Conservation (phyloP, 495 filamentous ascomycete species). For the Penicilliopsis zonata region DNA sequence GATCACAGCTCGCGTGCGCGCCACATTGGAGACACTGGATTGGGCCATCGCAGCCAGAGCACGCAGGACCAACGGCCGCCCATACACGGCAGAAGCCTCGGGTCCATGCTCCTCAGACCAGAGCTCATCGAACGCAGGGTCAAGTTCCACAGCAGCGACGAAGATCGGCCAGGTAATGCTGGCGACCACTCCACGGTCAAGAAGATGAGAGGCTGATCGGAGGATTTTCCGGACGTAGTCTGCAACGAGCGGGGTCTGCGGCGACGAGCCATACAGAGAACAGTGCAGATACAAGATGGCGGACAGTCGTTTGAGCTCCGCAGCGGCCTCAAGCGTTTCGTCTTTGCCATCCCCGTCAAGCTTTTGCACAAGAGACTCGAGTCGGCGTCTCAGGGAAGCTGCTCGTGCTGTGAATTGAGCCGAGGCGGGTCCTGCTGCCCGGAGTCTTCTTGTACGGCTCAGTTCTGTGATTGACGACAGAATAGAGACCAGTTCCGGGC, state of each 20-base stretch:
- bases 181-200: constrained; percentile 16
- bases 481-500: constrained; percentile 27
- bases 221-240: constrained; percentile 24
- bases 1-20: constrained; percentile 29
- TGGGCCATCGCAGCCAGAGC: constrained; percentile 28
- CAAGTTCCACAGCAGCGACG: constrained; percentile 32
- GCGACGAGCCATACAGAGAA: constrained; percentile 25
- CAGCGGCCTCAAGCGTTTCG: constrained; percentile 16
- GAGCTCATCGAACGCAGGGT: constrained; percentile 26
- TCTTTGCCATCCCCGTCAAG: constrained; percentile 19
- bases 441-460: constrained; percentile 21
- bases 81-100: constrained; percentile 10
- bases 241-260: constrained; percentile 23
- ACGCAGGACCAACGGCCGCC: constrained; percentile 26
- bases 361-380: constrained; percentile 24
- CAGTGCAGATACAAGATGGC: constrained; percentile 31
- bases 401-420: constrained; percentile 16
- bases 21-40: constrained; percentile 28
- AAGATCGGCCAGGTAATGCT: constrained; percentile 34
- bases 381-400: constrained; percentile 15
- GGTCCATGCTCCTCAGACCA: constrained; percentile 16
- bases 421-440: constrained; percentile 12
- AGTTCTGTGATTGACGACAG: constrained; percentile 30
- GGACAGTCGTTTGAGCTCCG: constrained; percentile 30
- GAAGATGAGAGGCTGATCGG: constrained; percentile 18